Base-by-base conservation (phyloP, 1,284 basidiomycete genomes). In the Malassezia caprae region DNA sequence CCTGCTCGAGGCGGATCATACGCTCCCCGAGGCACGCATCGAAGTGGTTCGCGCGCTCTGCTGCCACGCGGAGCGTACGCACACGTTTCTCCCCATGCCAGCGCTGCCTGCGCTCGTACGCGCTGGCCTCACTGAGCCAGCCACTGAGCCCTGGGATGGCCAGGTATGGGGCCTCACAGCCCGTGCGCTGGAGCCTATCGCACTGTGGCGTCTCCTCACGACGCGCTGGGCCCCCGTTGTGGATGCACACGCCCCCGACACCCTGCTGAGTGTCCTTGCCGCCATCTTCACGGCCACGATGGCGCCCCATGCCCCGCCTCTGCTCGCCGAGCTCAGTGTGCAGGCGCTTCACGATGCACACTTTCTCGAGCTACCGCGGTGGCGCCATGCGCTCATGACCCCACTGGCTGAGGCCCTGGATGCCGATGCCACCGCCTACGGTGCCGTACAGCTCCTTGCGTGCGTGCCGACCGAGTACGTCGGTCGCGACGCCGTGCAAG, bases 341-440 rank as follows among this genome's bases (percentile, higher is more conserved):
- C 37, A 19, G 12, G 24, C 26, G 1, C 34, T 54, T 2, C 26
- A 42, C 31, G 60, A 63, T 21, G 64, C 64, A 0, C 56, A 59
- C 0, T 64, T 68, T 51, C 59, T 66, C 41, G 66, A 68, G 43
- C 55, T 61, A 35, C 40, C 58, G 15, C 54, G 54, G 3, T 64
- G 60, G 62, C 61, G 64, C 2, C 32, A 59, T 4, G 44, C 47
- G 24, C 21, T 52, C 13, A n/a, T 50, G 34, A 32, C 53, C 2
- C 46, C 42, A 1, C 12, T 19, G 8, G 8, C 13, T 2, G 19
- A 8, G 1, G 35, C 19, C 15, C 12, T 43, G 21, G n/a, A 51
- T 3, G n/a, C 1, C 10, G n/a, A 35, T 26, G 1, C 44, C 12
- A 41, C 37, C 4, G 8, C 35, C 17, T 12, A 5, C 0, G 24